Base-by-base conservation (phyloP, 805 yeast genomes). In the Starmera quercuum region DNA sequence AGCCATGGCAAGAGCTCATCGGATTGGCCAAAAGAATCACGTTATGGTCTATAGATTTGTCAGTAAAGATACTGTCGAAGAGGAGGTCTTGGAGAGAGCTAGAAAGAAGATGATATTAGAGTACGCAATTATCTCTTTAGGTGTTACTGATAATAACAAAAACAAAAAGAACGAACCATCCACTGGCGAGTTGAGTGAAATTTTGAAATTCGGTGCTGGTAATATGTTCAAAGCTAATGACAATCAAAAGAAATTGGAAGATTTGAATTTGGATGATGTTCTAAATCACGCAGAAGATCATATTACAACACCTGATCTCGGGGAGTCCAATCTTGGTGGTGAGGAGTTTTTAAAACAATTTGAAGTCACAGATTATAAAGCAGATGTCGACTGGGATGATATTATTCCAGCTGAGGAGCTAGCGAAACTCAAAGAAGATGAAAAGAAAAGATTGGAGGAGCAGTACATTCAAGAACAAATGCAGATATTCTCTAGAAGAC, bases 1-100 rank as follows among this genome's bases (percentile, higher is more conserved):
- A 61, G 98, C 98, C 2, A 92, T 92, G 98, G 98, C 98, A 0
- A 78, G 98, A 61, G 98, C 98, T 3, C 99, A 92, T 63, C 79
- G 99, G 67, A 92, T 92, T 55, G 99, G 99, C n/a, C 99, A 92
- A 58, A 92, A 88, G 60, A 87, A 85, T 49, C 98, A 92, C 60
- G 99, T 92, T 24, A 85, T 86, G 78, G 97, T 92, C 13, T 92
- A 92, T 56, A 69, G 99, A 54, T 84, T 92, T 63, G 97, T 92
- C n/a, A 82, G 95, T 38, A 92, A 92, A 51, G 98, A 92, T 51
- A 92, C 98, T 0, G 95, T 92, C 11, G 99, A 92, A 58, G 99
- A 92, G 58, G 95, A 92, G 55, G 95, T 92, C 39, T 66, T 92
- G 45, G 99, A 92, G 60, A 75, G 97, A 44, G 98, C 98, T 0